Base-by-base conservation (phyloP, 352 stramenopile genomes). In the Pythium myriotylum region DNA sequence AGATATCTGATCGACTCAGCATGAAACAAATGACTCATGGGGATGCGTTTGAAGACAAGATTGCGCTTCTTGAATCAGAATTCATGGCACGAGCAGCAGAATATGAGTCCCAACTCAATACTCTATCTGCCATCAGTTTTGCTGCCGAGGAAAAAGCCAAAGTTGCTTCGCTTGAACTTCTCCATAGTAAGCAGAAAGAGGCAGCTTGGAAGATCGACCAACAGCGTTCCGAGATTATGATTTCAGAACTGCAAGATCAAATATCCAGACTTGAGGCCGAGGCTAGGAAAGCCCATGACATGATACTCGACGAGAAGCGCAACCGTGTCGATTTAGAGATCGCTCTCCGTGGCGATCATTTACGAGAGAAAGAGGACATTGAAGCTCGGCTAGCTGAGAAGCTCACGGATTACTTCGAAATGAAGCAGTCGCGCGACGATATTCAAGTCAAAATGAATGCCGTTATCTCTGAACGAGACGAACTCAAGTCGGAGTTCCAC, bases 141-240 rank as follows among this genome's bases (percentile, higher is more conserved):
- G 79, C 63, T 27, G 54, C 83, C 20, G 72, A 88, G 51, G 70
- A 77, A 22, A 86, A 88, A 54, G 65, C 74, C 19, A 55, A 57
- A 16, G 70, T 78, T 13, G 56, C 62, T 12, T 74, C 79, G 9
- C 58, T 85, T 17, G 76, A 90, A 46, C 63, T 92, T 37, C 63
- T 86, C 0, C 68, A 81, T 1, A 70, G 81, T 24, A 89, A 89
- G 60, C 70, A 90, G 55, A 80, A 80, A 12, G 73, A 91, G 54
- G 65, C 68, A 26, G 81, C 81, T 3, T 89, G 74, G 77, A 81
- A 63, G 8, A 63, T 90, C 29, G 70, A 81, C 17, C 67, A 74
- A 12, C 68, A 73, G n/a, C 56, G 81, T 37, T 66, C 74, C 16
- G 54, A 86, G 45, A 58, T 63, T 12, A 48, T 70, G 46, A 57